Evolutionary conservation across 1,284 basidiomycete species (phyloP).

Genomic region (Anthracocystis walkeri): DNA sequence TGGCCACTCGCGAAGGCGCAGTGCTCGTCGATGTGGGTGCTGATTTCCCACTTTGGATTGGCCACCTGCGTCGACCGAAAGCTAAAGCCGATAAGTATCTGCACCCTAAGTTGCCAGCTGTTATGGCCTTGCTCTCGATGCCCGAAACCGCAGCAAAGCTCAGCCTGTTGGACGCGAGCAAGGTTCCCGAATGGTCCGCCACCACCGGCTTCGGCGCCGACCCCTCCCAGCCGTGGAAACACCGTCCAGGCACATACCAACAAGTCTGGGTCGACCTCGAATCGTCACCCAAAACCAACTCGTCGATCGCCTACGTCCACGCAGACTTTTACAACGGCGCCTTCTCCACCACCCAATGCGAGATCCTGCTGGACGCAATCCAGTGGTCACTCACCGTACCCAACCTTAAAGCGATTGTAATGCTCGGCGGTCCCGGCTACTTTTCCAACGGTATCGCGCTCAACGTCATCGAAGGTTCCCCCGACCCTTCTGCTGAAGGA

Average conservation of each 20-base stretch:
- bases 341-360: constrained; percentile 71
- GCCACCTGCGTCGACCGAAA: constrained; percentile 71
- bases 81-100: constrained; percentile 67
- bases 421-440: constrained; percentile 70
- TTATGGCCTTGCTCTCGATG: constrained; percentile 65
- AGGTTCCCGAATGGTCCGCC: constrained; percentile 69
- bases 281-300: constrained; percentile 18
- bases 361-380: constrained; percentile 69
- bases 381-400: constrained; percentile 69
- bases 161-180: constrained; percentile 50
- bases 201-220: constrained; percentile 33
- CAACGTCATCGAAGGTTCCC: constrained; percentile 71
- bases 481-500: constrained; percentile 70
- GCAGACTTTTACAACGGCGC: constrained; percentile 73
- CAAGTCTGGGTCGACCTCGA: constrained; percentile 71
- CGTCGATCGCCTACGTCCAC: constrained; percentile 70
- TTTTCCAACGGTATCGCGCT: constrained; percentile 73
- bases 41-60: constrained; percentile 71
- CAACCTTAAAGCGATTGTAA: constrained; percentile 69
- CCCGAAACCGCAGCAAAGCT: constrained; percentile 63
- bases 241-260: constrained; percentile 70
- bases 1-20: constrained; percentile 71
- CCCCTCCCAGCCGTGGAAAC: constrained; percentile 26
- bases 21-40: constrained; percentile 70
- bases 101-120: constrained; percentile 71